A percentile compares a stretch with the other conserved stretches of the same genome.
Evolutionary conservation across 1,139 yeast species (phyloP).

Genomic region (Pichia sp.): DNA sequence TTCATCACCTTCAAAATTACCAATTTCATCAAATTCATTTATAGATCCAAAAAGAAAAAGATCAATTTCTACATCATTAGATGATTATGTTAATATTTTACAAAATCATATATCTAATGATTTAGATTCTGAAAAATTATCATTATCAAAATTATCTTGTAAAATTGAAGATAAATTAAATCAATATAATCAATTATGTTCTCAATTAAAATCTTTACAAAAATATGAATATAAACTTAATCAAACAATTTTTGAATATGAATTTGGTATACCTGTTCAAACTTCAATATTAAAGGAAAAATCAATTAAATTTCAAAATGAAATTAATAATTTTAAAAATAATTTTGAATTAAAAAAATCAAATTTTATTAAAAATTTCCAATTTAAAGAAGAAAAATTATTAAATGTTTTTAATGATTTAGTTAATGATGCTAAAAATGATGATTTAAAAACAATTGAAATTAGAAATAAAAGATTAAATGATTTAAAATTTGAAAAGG

Average conservation of each 20-base stretch:
- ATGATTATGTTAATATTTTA: constrained; percentile 5
- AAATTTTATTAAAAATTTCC: not conserved
- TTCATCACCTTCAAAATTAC: constrained; percentile 9
- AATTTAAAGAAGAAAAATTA: constrained; percentile 3
- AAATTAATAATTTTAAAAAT: not conserved
- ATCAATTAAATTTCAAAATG: not conserved
- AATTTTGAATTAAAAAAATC: constrained; percentile 1
- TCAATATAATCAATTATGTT: constrained; percentile 5
- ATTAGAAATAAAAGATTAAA: constrained; percentile 1
- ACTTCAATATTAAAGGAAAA: not conserved
- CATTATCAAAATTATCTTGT: not conserved
- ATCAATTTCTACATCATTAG: constrained; percentile 2
- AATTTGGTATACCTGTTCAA: constrained; percentile 11
- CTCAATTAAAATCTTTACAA: constrained; percentile 6
- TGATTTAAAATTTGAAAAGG: constrained; percentile 1
- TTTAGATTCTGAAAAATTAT: constrained; percentile 5
- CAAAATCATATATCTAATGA: constrained; percentile 7
- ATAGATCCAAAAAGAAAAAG: not conserved
- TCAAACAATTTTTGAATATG: constrained; percentile 9
- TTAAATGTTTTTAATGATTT: constrained; percentile 2
- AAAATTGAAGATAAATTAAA: constrained; percentile 3
- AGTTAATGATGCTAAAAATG: constrained; percentile 2
- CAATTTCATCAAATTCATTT: not conserved
- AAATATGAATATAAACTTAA: not conserved
- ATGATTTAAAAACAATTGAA: constrained; percentile 5